Evolutionary conservation across 805 yeast species (phyloP).

Genomic region (Candida sithepensis): DNA sequence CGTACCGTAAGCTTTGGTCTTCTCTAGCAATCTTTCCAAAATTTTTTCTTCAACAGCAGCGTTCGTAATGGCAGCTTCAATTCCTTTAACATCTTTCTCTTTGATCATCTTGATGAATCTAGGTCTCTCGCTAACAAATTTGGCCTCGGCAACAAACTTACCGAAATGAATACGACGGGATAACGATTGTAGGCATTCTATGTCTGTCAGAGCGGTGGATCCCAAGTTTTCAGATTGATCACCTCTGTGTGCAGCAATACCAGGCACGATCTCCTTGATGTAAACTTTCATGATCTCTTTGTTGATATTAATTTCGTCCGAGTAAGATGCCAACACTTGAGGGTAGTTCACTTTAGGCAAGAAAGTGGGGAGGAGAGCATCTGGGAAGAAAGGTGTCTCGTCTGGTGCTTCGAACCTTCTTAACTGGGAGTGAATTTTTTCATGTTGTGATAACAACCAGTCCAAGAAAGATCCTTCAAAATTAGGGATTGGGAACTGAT

Average conservation of each 20-base stretch:
- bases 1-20: conserved; percentile 83
- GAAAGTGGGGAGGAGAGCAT: conserved; percentile 56
- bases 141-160: conserved; percentile 95
- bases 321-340: conserved; percentile 66
- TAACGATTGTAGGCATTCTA: conserved; percentile 81
- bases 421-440: conserved; percentile 70
- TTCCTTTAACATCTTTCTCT: conserved; percentile 63
- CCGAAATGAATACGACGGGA: conserved; percentile 96
- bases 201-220: conserved; percentile 79
- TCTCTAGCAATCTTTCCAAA: conserved; percentile 68
- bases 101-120: conserved; percentile 61
- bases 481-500: conserved; percentile 57
- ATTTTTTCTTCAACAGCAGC: conserved; percentile 82
- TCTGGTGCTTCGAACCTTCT: conserved; percentile 94
- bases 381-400: conserved; percentile 85
- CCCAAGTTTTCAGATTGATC: conserved; percentile 88
- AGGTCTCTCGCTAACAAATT: conserved; percentile 67
- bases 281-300: conserved; percentile 63
- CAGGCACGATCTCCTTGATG: conserved; percentile 70
- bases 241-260: conserved; percentile 58
- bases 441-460: conserved; percentile 77
- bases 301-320: conserved; percentile 75
- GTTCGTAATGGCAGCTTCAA: conserved; percentile 81
- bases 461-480: conserved; percentile 80
- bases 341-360: conserved; percentile 78